phyloP scores from a whole-genome alignment of 2,329 filamentous ascomycete species.

The Aspergillus jensenii region DNA sequence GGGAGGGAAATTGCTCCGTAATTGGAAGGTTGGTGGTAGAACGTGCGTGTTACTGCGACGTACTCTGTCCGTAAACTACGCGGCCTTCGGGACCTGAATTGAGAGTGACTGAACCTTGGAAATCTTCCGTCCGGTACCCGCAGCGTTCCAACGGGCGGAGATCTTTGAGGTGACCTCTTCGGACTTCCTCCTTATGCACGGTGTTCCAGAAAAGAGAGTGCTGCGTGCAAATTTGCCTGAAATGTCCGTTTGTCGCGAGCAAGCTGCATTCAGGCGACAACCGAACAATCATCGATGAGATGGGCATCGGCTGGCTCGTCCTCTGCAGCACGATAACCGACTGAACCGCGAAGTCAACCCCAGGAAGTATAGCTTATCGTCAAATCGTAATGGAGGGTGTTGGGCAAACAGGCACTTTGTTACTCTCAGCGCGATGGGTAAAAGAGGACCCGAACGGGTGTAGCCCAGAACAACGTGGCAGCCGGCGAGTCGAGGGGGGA shows the following conservation, averaged over 20 bases:
- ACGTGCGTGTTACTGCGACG: background rate
- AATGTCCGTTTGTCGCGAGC: conserved; percentile 8
- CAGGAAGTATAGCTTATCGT: background rate
- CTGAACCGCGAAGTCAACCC: conserved; percentile 3
- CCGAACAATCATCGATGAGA: conserved; percentile 5
- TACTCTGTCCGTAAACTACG: background rate
- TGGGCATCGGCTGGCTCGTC: conserved; percentile 10
- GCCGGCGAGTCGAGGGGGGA: conserved; percentile 20
- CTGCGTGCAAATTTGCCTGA: background rate
- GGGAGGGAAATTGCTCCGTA: background rate
- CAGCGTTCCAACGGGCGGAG: conserved; percentile 10
- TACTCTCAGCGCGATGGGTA: background rate
- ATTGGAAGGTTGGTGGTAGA: background rate
- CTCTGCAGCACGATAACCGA: conserved; percentile 11
- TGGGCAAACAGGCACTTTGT: background rate
- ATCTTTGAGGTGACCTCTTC: conserved; percentile 1
- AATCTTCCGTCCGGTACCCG: conserved; percentile 20
- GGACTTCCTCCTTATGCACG: no score
- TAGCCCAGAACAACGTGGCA: conserved; percentile 25
- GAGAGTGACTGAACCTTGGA: conserved; percentile 16
- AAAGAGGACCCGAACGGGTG: conserved; percentile 16
- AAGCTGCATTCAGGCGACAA: conserved; percentile 10
- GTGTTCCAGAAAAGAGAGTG: background rate
- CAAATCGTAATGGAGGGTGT: conserved; percentile 2
- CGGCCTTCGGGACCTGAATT: background rate